These are phyloP conservation scores for Bipolaris sorokiniana DNA, from an alignment of 2,329 filamentous ascomycete species.

Conservation along the genomic window DNA sequence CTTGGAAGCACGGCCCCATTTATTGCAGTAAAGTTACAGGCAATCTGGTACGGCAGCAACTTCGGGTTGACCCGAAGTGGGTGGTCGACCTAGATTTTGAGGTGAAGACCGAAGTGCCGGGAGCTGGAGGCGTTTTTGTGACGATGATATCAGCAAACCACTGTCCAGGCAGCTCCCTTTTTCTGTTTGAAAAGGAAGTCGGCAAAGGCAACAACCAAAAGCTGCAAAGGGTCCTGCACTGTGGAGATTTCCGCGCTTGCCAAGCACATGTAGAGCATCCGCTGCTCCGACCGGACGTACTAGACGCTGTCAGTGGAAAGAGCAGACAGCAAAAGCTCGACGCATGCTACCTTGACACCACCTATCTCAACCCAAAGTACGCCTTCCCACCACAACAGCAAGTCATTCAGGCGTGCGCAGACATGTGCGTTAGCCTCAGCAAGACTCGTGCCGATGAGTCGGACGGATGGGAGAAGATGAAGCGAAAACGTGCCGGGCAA, in stretches of 20 bases:
- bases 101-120: conserved; percentile 75
- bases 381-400: conserved; percentile 88
- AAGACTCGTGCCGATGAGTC: conserved; percentile 66
- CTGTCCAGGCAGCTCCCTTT: conserved; percentile 92
- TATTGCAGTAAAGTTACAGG: conserved; percentile 94
- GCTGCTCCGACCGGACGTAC: conserved; percentile 74
- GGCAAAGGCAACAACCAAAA: conserved; percentile 65
- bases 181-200: conserved; percentile 83
- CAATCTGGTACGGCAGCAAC: conserved; percentile 84
- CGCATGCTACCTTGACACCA: conserved; percentile 95
- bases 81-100: conserved; percentile 88
- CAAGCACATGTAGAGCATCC: conserved; percentile 83
- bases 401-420: conserved; percentile 85
- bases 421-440: conserved; percentile 80
- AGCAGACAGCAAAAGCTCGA: conserved; percentile 85
- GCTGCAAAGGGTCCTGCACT: conserved; percentile 84
- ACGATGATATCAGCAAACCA: conserved; percentile 98
- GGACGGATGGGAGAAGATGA: conserved; percentile 64
- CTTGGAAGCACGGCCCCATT: conserved; percentile 91
- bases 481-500: conserved; percentile 60
- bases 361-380: conserved; percentile 94
- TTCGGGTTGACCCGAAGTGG: conserved; percentile 85
- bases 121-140: conserved; percentile 80
- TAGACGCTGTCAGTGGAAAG: conserved; percentile 74
- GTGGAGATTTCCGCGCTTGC: conserved; percentile 93